phyloP scores from a whole-genome alignment of 2,329 filamentous ascomycete species.

The Graphilbum sp. region DNA sequence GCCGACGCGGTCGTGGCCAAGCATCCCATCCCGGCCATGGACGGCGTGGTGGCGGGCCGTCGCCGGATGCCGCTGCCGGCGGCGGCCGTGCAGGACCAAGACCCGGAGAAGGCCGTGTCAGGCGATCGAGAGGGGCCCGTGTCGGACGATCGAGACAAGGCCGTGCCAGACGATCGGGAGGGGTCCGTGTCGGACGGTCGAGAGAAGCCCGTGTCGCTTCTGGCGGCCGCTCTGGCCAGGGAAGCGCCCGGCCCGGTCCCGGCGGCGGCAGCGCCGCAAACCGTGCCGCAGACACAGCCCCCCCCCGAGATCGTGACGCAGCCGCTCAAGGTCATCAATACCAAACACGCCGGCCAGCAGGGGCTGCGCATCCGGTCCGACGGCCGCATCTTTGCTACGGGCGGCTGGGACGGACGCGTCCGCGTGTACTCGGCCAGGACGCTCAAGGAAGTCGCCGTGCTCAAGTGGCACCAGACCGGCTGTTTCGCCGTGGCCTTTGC shows the following conservation, averaged over 20 bases:
- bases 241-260: too few relatives aligned
- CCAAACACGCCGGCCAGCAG: conserved; percentile 85
- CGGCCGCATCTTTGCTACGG: conserved; percentile 70
- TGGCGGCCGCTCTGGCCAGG: conserved; percentile 14
- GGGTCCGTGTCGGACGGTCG: too few relatives aligned
- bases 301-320: too few relatives aligned
- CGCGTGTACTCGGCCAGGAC: conserved; percentile 69
- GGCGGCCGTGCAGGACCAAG: not conserved
- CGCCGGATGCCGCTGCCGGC: not conserved
- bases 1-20: conserved; percentile 68
- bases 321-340: conserved; percentile 49
- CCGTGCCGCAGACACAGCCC: too few relatives aligned
- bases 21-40: conserved; percentile 56
- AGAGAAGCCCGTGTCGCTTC: conserved; percentile 12
- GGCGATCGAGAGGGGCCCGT: too few relatives aligned
- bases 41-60: too few relatives aligned
- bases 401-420: conserved; percentile 75
- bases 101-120: too few relatives aligned
- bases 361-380: conserved; percentile 62
- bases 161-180: too few relatives aligned
- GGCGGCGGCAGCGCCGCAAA: too few relatives aligned
- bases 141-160: too few relatives aligned
- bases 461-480: conserved; percentile 88
- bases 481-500: conserved; percentile 72
- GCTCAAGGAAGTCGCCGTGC: conserved; percentile 73